Percentiles rank a stretch among this genome's conserved stretches.
Evolutionary conservation across 331 rosid genomes (phyloP).

Genomic region (Phaseolus coccineus): DNA sequence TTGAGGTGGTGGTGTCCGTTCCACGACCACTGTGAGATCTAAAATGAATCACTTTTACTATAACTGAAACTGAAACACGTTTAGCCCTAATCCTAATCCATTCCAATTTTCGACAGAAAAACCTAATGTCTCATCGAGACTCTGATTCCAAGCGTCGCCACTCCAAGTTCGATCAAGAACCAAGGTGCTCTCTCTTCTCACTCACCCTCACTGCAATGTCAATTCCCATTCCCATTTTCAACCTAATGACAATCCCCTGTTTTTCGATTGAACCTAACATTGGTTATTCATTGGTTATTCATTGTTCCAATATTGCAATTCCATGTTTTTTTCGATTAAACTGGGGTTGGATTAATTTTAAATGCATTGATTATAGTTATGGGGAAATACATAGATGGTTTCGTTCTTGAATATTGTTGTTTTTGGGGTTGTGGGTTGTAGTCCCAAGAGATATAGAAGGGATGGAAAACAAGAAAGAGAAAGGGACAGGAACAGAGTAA

Average conservation of each 20-base stretch:
- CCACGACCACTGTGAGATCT: too few relatives aligned
- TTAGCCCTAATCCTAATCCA: background rate
- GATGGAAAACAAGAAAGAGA: conserved; percentile 63
- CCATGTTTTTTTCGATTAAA: background rate
- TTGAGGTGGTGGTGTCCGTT: too few relatives aligned
- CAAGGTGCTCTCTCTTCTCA: conserved; percentile 59
- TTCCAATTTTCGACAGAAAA: conserved; percentile 16
- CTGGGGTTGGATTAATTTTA: conserved; percentile 5
- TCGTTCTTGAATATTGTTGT: background rate
- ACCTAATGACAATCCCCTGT: background rate
- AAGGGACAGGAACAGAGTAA: conserved; percentile 52
- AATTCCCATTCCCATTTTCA: background rate
- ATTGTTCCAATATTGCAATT: background rate
- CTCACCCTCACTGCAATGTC: background rate
- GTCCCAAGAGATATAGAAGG: conserved; percentile 84
- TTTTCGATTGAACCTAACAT: background rate
- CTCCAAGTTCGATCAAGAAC: conserved; percentile 76
- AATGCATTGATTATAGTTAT: background rate
- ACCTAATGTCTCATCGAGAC: conserved; percentile 76
- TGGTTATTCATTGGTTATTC: background rate
- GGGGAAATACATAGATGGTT: background rate
- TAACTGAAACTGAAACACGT: background rate
- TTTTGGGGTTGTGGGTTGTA: conserved; percentile 38
- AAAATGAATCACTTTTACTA: background rate
- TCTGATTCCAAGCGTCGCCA: conserved; percentile 79